Evolutionary conservation across 257 asterid genomes (phyloP), one percentile per base, ranked within the genome.

Genomic region (Solanum corneliomulleri): DNA sequence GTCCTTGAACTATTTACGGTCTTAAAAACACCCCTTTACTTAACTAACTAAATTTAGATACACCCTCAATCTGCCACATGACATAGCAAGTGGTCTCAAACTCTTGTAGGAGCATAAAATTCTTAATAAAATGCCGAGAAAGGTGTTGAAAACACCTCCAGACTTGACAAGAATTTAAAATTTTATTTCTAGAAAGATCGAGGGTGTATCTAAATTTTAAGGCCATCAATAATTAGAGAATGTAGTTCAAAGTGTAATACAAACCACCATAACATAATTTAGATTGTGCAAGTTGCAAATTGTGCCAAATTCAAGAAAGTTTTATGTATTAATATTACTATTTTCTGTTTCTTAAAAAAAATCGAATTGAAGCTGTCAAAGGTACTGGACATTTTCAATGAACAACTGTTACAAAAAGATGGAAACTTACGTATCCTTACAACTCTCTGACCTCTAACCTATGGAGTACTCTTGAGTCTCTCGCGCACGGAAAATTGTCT

Each of bases 141-240:
- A 56, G 9, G 64, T 56, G n/a, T 18, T 56, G 11, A 56, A 56
- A 20, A 56, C n/a, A 2, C 4, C n/a, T 7, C 3, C 21, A 18
- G 2, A 18, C 2, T 18, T 18, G 0, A 52, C n/a, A 0, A 56
- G 1, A 56, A 56, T 18, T 56, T 6, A 18, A 4, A 0, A 0
- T 2, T 52, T 2, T 56, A 7, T 18, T 18, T 56, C n/a, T 56
- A 16, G 5, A 56, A 7, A 18, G 64, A 18, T 56, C 25, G 0
- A 1, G 11, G 0, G 64, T 18, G 2, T 56, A 56, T 56, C 5
- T 18, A 56, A 18, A 0, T 56, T 56, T 18, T 18, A 56, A 18
- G 25, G 0, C 64, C 8, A 20, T 56, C 4, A 7, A 18, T 56
- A 56, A 18, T 56, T 56, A 7, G 0, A 20, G n/a, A 18, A 52